A percentile compares a stretch with the other conserved stretches of the same genome.
These are phyloP conservation scores for Quercus mongolica DNA, from an alignment of 306 rosid genomes.

Conservation along the genomic window DNA sequence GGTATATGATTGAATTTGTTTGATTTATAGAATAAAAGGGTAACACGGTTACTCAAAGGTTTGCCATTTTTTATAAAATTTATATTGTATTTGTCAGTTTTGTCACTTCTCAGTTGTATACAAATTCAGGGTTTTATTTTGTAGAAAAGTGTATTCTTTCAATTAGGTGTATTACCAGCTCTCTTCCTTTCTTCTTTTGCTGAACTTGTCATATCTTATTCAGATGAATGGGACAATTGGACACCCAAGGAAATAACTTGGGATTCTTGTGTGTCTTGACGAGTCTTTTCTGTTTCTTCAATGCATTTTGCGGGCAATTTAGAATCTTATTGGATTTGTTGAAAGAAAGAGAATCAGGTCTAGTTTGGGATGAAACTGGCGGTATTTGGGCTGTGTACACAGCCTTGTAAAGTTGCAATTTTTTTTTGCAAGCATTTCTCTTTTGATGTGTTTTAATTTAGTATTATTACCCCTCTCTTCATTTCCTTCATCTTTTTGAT, in stretches of 20 bases:
- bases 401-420: too few relatives aligned
- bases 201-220: neutral
- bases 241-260: neutral
- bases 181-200: neutral
- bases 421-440: too few relatives aligned
- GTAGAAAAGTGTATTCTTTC: neutral
- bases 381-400: too few relatives aligned
- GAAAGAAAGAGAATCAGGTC: too few relatives aligned
- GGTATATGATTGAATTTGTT: slow-evolving; percentile 34
- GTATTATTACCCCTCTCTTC: too few relatives aligned
- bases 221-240: neutral
- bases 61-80: slow-evolving; percentile 10
- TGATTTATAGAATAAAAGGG: slow-evolving; percentile 22
- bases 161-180: neutral
- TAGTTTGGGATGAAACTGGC: too few relatives aligned
- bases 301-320: too few relatives aligned
- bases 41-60: neutral
- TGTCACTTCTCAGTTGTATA: slow-evolving; percentile 6
- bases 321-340: too few relatives aligned
- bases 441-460: too few relatives aligned
- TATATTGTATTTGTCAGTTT: neutral
- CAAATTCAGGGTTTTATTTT: slow-evolving; percentile 1
- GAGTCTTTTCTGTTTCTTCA: too few relatives aligned
- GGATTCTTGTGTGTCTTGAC: neutral
- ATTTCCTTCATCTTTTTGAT: too few relatives aligned